Percentiles rank a stretch among this genome's conserved stretches.
phyloP scores from a whole-genome alignment of 495 filamentous ascomycete genomes.

The Hypoxylon fragiforme region DNA sequence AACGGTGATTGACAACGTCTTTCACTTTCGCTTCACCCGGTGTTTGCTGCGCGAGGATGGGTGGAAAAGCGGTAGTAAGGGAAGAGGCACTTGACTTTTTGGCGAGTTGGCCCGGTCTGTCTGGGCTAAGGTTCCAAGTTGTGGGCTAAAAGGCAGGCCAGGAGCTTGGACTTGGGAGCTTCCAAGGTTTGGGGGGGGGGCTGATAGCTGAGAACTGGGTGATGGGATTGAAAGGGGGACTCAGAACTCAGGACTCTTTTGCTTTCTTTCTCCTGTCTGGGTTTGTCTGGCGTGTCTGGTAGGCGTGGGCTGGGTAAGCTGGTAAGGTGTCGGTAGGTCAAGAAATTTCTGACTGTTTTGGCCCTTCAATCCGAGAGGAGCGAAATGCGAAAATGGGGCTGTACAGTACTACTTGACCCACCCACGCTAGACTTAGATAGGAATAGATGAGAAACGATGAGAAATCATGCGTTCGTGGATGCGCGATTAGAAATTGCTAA shows the following conservation, averaged over 20 bases:
- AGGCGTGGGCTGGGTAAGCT: background rate
- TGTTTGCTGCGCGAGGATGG: conserved; percentile 25
- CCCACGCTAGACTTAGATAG: conserved; percentile 15
- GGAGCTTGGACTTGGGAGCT: too few species aligned
- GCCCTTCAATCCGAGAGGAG: conserved; percentile 25
- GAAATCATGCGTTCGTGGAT: conserved; percentile 31
- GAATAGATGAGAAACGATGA: conserved; percentile 18
- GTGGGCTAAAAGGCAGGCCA: conserved; percentile 16
- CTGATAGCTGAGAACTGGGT: background rate
- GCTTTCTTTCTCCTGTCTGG: background rate
- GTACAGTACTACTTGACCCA: conserved; percentile 23
- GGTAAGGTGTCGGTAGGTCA: conserved; percentile 29
- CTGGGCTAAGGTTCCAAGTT: conserved; percentile 1
- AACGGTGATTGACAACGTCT: conserved; percentile 26
- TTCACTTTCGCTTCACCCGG: conserved; percentile 1
- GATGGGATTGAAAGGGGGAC: background rate
- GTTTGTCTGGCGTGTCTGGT: background rate
- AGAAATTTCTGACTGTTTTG: conserved; percentile 25
- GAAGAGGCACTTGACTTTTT: conserved; percentile 30
- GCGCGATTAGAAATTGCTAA: conserved; percentile 25
- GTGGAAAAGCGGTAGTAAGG: conserved; percentile 14
- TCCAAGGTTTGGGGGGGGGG: background rate
- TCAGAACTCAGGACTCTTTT: too few species aligned
- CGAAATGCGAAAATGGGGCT: background rate
- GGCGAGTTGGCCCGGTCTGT: conserved; percentile 28